These are phyloP conservation scores for Nyssa sinensis DNA, from an alignment of 148 eudicot genomes.

Conservation along the genomic window DNA sequence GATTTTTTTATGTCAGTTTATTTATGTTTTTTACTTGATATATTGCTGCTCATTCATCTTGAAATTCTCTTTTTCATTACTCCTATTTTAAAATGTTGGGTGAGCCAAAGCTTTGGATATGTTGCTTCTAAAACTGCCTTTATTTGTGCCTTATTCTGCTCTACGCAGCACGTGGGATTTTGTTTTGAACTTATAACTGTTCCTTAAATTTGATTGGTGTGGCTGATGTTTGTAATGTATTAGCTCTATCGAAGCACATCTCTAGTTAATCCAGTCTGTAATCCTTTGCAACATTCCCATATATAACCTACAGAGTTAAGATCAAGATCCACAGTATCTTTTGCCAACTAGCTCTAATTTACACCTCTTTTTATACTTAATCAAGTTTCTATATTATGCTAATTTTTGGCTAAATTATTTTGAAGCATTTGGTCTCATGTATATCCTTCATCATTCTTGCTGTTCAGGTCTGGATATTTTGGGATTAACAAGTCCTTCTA, in stretches of 20 bases:
- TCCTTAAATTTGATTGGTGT: neutral
- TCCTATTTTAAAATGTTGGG: neutral
- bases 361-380: neutral
- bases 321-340: neutral
- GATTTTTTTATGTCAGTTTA: neutral
- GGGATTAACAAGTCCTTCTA: neutral
- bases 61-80: neutral
- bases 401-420: neutral
- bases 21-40: neutral
- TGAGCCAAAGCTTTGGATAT: neutral
- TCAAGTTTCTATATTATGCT: neutral
- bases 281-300: neutral
- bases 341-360: neutral
- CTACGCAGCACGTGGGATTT: neutral
- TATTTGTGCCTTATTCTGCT: neutral
- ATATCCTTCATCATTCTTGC: conserved; percentile 23
- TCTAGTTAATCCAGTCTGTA: neutral
- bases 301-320: neutral
- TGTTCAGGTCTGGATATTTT: conserved; percentile 26
- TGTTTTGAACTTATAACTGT: neutral
- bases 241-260: too few relatives aligned
- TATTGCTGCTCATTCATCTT: neutral
- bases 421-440: conserved; percentile 7
- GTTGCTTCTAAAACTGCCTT: neutral
- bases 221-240: neutral